Conservation (phyloP, 495 filamentous ascomycete genomes). For the Penicillium bovifimosum region DNA sequence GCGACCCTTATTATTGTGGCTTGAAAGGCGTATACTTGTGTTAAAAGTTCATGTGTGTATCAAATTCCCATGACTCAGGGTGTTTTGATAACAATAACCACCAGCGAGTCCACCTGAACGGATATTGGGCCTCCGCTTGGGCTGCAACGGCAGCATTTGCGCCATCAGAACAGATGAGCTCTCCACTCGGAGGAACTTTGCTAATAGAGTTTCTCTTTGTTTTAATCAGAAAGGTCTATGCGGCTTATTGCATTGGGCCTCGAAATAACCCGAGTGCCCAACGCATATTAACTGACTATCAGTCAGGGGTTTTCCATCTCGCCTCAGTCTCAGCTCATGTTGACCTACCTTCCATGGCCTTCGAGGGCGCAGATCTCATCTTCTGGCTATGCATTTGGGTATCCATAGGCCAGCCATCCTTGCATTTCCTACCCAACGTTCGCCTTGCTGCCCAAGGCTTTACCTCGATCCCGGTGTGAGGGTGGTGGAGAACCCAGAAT, state of each 20-base stretch:
- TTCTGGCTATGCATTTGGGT: constrained; percentile 10
- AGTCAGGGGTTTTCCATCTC: constrained; percentile 16
- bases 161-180: constrained; percentile 6
- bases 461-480: constrained; percentile 6
- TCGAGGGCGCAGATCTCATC: constrained; percentile 18
- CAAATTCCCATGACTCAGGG: neutral
- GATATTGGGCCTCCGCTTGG: constrained; percentile 25
- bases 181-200: neutral
- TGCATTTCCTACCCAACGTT: constrained; percentile 28
- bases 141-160: constrained; percentile 14
- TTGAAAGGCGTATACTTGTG: constrained; percentile 9
- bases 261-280: constrained; percentile 7
- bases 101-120: neutral
- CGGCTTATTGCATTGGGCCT: constrained; percentile 21
- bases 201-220: neutral
- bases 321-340: constrained; percentile 20
- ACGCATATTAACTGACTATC: neutral
- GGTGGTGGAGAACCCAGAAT: constrained; percentile 5
- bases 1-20: constrained; percentile 8
- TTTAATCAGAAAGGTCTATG: constrained; percentile 15
- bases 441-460: constrained; percentile 36
- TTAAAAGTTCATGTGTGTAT: neutral
- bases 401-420: constrained; percentile 12
- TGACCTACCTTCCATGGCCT: constrained; percentile 1
- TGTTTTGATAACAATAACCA: neutral